Conservation (phyloP, 78 protist genomes). For the Mastigamoeba balamuthi region DNA sequence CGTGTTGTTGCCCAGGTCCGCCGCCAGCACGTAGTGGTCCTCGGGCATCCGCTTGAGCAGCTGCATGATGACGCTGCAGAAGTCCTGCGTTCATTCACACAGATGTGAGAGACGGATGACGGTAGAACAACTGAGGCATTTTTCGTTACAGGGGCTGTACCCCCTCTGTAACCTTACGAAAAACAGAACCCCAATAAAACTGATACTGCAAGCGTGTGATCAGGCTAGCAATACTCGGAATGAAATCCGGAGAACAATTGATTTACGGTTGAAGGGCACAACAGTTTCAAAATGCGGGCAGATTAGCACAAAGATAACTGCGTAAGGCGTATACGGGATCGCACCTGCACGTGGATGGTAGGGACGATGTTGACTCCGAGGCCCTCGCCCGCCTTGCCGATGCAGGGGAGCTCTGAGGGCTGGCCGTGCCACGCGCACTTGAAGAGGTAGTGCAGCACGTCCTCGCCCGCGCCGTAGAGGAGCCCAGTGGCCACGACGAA, state of each 20-base stretch:
- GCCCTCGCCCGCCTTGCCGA: too few relatives aligned
- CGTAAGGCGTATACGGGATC: too few relatives aligned
- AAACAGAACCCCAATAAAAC: too few relatives aligned
- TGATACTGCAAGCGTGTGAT: too few relatives aligned
- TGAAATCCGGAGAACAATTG: not conserved
- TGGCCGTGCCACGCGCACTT: constrained; percentile 8
- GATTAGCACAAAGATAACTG: too few relatives aligned
- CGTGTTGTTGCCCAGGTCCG: constrained; percentile 9
- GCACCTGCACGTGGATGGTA: constrained; percentile 34
- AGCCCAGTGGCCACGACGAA: constrained; percentile 21
- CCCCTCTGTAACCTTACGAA: too few relatives aligned
- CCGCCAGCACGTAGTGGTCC: constrained; percentile 10
- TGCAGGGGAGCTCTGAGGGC: not conserved
- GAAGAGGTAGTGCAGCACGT: constrained; percentile 26
- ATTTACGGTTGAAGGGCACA: not conserved
- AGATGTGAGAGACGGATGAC: too few relatives aligned
- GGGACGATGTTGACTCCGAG: constrained; percentile 37
- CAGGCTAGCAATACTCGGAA: too few relatives aligned
- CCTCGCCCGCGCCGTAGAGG: constrained; percentile 45
- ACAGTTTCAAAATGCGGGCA: not conserved
- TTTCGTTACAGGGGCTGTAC: too few relatives aligned
- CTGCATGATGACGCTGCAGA: not conserved
- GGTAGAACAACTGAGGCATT: too few relatives aligned
- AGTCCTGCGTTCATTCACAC: too few relatives aligned
- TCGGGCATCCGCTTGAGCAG: not conserved